Conservation (phyloP, 371 early-diverging fungal species). For the Rhizopus arrhizus region DNA sequence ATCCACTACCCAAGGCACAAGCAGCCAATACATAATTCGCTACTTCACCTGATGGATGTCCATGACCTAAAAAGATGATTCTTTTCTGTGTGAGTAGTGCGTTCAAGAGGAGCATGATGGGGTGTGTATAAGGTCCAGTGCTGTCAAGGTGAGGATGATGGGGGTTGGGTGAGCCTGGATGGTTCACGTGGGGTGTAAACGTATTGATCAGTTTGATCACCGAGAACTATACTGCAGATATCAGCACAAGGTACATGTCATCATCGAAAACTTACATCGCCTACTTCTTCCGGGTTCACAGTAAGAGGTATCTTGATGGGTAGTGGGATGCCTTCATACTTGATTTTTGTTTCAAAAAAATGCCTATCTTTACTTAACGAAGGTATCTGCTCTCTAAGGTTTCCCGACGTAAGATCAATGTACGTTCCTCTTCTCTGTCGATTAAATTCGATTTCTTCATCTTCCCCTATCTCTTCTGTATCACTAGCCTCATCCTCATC, state of each 20-base stretch:
- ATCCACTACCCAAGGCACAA: slow-evolving; percentile 86
- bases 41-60: slow-evolving; percentile 89
- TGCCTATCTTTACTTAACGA: slow-evolving; percentile 79
- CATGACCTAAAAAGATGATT: slow-evolving; percentile 92
- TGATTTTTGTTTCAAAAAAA: slow-evolving; percentile 83
- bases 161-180: slow-evolving; percentile 61
- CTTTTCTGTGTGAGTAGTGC: slow-evolving; percentile 89
- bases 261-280: slow-evolving; percentile 71
- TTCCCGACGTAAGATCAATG: slow-evolving; percentile 57
- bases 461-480: slow-evolving; percentile 20
- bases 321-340: slow-evolving; percentile 78
- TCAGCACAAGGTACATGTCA: slow-evolving; percentile 7
- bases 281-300: slow-evolving; percentile 86
- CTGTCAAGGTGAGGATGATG: slow-evolving; percentile 90
- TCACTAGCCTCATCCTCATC: slow-evolving; percentile 8
- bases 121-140: slow-evolving; percentile 79
- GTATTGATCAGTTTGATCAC: slow-evolving; percentile 76
- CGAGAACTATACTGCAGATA: slow-evolving; percentile 62
- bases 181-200: slow-evolving; percentile 55
- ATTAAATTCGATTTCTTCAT: slow-evolving; percentile 25
- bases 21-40: slow-evolving; percentile 93
- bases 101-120: slow-evolving; percentile 84
- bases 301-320: slow-evolving; percentile 87
- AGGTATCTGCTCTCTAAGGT: slow-evolving; percentile 43
- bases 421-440: slow-evolving; percentile 50